Conservation (phyloP, 306 rosid genomes). For the Rosa multiflora region DNA sequence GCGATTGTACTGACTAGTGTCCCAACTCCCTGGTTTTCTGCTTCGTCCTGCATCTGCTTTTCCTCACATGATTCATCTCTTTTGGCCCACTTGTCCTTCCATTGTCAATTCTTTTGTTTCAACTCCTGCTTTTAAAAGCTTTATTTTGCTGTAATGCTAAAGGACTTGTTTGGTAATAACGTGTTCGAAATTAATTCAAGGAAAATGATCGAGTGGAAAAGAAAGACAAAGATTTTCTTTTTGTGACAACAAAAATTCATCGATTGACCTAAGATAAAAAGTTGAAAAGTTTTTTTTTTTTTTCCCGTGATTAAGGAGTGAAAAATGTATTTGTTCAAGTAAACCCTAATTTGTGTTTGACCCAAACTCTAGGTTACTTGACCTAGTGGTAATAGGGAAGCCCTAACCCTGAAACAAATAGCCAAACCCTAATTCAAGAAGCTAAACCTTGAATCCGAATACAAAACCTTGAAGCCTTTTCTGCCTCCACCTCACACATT, state of each 20-base stretch:
- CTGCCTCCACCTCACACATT: too few species aligned
- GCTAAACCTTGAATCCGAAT: too few species aligned
- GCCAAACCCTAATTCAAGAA: too few species aligned
- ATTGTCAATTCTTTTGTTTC: not conserved
- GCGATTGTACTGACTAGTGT: not conserved
- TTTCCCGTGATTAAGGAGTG: too few species aligned
- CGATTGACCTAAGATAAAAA: not conserved
- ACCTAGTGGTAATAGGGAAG: too few species aligned
- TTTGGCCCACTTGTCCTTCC: not conserved
- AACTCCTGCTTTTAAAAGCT: not conserved
- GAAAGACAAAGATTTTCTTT: not conserved
- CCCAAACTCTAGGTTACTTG: too few species aligned
- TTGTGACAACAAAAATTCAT: not conserved
- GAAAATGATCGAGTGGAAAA: not conserved
- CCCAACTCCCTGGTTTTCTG: not conserved
- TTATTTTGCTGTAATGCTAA: not conserved
- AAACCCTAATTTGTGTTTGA: too few species aligned
- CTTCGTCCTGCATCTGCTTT: not conserved
- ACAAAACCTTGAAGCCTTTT: too few species aligned
- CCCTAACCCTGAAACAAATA: too few species aligned
- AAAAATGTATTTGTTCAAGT: too few species aligned
- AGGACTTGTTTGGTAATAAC: not conserved
- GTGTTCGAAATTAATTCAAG: not conserved
- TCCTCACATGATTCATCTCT: not conserved
- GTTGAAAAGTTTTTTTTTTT: not conserved